Conservation (phyloP, 202 grass and related monocot species). For the Zoysia matrella region DNA sequence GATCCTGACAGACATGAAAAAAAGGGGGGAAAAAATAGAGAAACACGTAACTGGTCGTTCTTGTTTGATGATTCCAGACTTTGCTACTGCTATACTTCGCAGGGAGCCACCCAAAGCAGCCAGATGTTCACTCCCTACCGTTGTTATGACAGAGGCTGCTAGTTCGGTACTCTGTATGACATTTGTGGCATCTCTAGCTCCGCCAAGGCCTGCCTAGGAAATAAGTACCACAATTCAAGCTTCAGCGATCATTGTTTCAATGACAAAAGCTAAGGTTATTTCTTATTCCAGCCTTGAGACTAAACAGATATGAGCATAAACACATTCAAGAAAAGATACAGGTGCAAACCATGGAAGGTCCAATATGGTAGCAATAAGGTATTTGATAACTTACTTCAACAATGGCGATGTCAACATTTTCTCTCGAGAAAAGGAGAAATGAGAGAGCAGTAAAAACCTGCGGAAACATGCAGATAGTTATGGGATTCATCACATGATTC, state of each 20-base stretch:
- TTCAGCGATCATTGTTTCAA: conserved; percentile 2
- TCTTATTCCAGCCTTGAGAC: conserved; percentile 9
- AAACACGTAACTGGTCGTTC: conserved; percentile 77
- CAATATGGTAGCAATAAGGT: background rate
- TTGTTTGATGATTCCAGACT: conserved; percentile 95
- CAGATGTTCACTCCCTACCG: conserved; percentile 85
- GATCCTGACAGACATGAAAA: conserved; percentile 1
- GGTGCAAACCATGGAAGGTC: background rate
- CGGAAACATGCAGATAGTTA: conserved; percentile 22
- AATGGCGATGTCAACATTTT: conserved; percentile 80
- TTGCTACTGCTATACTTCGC: conserved; percentile 86
- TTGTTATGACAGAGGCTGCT: conserved; percentile 84
- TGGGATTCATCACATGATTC: conserved; percentile 3
- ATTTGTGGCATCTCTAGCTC: too few species aligned
- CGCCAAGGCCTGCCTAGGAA: too few species aligned
- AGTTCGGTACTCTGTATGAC: conserved; percentile 56
- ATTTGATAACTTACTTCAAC: conserved; percentile 76
- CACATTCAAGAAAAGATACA: background rate
- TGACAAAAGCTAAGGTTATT: background rate
- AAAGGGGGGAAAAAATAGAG: conserved; percentile 14
- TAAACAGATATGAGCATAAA: background rate
- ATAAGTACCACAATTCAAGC: background rate
- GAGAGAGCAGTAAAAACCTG: conserved; percentile 88
- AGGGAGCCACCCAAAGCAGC: conserved; percentile 89
- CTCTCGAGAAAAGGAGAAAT: conserved; percentile 76